Conservation (phyloP, 2,329 filamentous ascomycete species). For the Fusarium continuum region DNA sequence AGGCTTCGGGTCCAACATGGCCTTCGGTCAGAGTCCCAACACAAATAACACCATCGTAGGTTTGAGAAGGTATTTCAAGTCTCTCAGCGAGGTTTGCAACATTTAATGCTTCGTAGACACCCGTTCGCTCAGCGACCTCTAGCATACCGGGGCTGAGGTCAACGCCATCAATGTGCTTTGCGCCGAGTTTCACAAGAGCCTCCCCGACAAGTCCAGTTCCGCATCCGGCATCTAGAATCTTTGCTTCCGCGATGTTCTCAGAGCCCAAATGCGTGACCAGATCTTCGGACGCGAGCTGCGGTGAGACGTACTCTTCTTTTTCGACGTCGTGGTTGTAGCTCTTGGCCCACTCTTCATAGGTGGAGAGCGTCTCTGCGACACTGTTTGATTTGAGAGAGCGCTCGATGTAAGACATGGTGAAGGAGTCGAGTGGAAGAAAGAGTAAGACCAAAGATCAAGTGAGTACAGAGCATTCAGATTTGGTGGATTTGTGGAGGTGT, state of each 20-base stretch:
- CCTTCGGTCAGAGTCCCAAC: conserved; percentile 62
- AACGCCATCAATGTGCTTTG: conserved; percentile 55
- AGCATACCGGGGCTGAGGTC: conserved; percentile 62
- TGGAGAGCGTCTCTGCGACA: neutral
- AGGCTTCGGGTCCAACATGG: conserved; percentile 57
- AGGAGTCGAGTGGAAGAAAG: accelerated
- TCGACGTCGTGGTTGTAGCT: conserved; percentile 43
- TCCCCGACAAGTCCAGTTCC: conserved; percentile 61
- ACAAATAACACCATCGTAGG: conserved; percentile 60
- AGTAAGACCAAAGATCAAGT: no score
- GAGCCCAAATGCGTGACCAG: conserved; percentile 38
- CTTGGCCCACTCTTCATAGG: conserved; percentile 44
- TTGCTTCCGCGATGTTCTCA: neutral
- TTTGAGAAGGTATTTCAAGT: conserved; percentile 48
- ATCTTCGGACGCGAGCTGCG: conserved; percentile 46
- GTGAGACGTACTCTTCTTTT: conserved; percentile 52
- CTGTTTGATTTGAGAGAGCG: conserved; percentile 13
- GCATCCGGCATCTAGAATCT: conserved; percentile 60
- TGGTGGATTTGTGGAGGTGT: no score
- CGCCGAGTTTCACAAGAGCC: conserved; percentile 51
- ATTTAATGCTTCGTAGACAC: conserved; percentile 53
- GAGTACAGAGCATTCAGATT: no score
- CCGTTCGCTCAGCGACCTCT: conserved; percentile 53
- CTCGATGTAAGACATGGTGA: conserved; percentile 13
- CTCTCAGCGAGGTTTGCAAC: conserved; percentile 54